A percentile compares a stretch with the other conserved stretches of the same genome.
phyloP scores from a whole-genome alignment of 345 rosid species.

The Aethionema arabicum region DNA sequence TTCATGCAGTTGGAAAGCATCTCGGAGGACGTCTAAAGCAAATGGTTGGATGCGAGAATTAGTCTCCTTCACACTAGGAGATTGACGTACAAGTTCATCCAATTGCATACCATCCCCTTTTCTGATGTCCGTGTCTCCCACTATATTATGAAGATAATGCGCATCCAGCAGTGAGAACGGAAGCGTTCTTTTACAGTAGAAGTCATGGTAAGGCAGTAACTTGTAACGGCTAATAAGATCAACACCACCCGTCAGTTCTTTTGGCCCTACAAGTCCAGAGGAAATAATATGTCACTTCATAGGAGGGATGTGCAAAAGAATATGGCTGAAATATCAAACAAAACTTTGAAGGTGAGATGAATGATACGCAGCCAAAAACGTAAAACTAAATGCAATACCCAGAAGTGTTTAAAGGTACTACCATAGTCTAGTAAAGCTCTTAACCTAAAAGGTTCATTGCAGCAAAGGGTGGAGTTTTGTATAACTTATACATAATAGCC shows the following conservation, averaged over 20 bases:
- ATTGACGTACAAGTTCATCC: conserved; percentile 54
- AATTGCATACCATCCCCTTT: conserved; percentile 77
- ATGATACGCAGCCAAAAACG: not conserved
- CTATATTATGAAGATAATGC: conserved; percentile 60
- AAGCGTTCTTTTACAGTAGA: conserved; percentile 63
- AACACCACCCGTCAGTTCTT: conserved; percentile 62
- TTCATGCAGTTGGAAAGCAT: conserved; percentile 64
- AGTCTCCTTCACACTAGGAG: conserved; percentile 38
- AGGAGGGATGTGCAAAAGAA: not conserved
- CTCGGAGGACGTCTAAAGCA: conserved; percentile 53
- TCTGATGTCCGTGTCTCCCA: conserved; percentile 62
- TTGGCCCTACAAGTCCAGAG: conserved; percentile 45
- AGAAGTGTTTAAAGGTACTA: too few relatives aligned
- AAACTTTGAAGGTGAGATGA: not conserved
- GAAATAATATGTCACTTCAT: not conserved
- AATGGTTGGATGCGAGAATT: conserved; percentile 49
- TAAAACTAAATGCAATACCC: not conserved
- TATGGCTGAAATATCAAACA: not conserved
- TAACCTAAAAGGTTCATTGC: not conserved
- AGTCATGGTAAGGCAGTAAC: conserved; percentile 58
- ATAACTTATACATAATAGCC: not conserved
- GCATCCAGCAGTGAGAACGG: conserved; percentile 60
- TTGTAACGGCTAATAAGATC: conserved; percentile 67
- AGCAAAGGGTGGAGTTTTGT: not conserved
- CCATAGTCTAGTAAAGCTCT: not conserved